Evolutionary conservation across 1,284 basidiomycete genomes (phyloP), one percentile per base, ranked within the genome.

Genomic region (Trichosporon asahii): DNA sequence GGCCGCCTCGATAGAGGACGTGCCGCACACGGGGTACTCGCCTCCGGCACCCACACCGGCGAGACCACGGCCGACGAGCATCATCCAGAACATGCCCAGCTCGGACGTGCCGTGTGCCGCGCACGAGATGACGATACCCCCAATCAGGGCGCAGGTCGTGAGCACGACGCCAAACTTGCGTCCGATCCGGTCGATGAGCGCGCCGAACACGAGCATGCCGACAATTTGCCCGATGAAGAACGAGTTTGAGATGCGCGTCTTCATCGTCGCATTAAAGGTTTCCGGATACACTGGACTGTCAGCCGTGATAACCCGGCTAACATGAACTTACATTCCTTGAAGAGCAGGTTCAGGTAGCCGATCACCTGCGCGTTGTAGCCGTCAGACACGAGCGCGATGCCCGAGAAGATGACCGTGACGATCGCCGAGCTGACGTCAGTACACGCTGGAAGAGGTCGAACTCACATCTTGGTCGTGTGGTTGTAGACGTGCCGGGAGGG

Each of bases 11-110:
- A 86, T 88, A 1, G 90, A 90, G 35, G 86, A 86, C 0, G 89
- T 88, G 1, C 88, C 88, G 12, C 88, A 90, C 2, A 90, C 89
- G 0, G 91, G 90, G 79, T 92, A 93, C 83, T 92, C 90, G 14
- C 91, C 90, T 23, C 68, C 68, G 29, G 65, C 90, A 69, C 90
- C 90, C 55, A 91, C 84, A 57, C 91, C 90, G 44, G 89, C 90
- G 35, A 90, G 86, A 31, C 90, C 91, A 74, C 90, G 85, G 14
- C 90, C 89, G 71, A 92, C 82, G 0, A 90, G 90, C 66, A 78
- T 66, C 81, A 90, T 91, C 91, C 91, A 93, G 77, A 92, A 90
- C 61, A 92, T 83, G 29, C 89, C 90, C 0, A 67, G 27, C 72
- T 68, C 68, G 73, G 76, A 84, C 75, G 66, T 85, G 2, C 89